A percentile compares a stretch with the other conserved stretches of the same genome.
phyloP scores from a whole-genome alignment of 495 filamentous ascomycete genomes.

The Xylaria nigripes region DNA sequence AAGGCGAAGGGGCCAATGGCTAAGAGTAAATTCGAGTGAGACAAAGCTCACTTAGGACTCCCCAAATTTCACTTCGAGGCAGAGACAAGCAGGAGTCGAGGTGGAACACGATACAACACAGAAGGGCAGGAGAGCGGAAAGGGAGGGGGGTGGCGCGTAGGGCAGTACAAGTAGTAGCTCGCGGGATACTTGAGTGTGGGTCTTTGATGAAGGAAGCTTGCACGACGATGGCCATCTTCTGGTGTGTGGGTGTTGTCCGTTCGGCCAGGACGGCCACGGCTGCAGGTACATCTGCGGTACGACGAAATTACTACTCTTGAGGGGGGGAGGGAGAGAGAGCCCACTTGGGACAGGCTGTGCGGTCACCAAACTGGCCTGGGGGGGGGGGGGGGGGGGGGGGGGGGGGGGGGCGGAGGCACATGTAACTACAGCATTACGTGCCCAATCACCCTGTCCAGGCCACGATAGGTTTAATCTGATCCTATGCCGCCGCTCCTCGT shows the following conservation, averaged over 20 bases:
- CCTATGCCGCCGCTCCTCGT: slow-evolving; percentile 3
- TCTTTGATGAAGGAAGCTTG: slow-evolving; percentile 8
- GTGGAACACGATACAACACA: slow-evolving; percentile 29
- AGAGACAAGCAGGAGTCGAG: slow-evolving; percentile 28
- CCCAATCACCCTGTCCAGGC: not conserved
- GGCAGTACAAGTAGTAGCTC: slow-evolving; percentile 21
- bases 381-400: not conserved
- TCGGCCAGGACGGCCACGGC: slow-evolving; percentile 14
- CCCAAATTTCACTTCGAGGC: slow-evolving; percentile 21
- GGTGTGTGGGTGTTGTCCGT: slow-evolving; percentile 9
- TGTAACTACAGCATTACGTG: not conserved
- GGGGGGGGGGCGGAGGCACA: not conserved
- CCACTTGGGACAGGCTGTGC: slow-evolving; percentile 7
- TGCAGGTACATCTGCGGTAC: slow-evolving; percentile 16
- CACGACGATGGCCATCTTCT: slow-evolving; percentile 10
- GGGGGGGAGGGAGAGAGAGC: slow-evolving; percentile 2
- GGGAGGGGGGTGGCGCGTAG: slow-evolving; percentile 29
- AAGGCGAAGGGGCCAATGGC: slow-evolving; percentile 6
- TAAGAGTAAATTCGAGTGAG: slow-evolving; percentile 21
- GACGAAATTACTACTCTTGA: slow-evolving; percentile 8
- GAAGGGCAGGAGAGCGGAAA: slow-evolving; percentile 28
- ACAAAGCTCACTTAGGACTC: slow-evolving; percentile 25
- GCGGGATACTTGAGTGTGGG: slow-evolving; percentile 3
- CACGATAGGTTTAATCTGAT: slow-evolving; percentile 4
- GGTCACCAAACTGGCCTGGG: slow-evolving; percentile 6